These are phyloP conservation scores for Aspergillus ibericus DNA, from an alignment of 2,329 filamentous ascomycete genomes.

Conservation along the genomic window DNA sequence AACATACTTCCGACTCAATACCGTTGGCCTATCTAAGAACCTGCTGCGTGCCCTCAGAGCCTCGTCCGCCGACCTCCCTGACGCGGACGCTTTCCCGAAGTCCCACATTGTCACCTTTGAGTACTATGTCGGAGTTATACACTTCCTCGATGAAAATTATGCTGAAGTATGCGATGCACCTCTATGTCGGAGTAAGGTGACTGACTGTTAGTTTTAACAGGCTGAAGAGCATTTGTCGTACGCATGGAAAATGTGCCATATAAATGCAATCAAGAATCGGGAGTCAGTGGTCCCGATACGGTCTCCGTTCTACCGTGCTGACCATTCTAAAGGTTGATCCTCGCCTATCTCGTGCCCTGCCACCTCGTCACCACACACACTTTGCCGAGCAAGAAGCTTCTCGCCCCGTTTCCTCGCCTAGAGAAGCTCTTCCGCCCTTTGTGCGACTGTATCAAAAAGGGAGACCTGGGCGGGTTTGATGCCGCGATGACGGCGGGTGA, in stretches of 20 bases:
- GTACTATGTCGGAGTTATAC: conserved; percentile 92
- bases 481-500: conserved; percentile 76
- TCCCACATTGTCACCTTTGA: conserved; percentile 93
- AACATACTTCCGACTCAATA: conserved; percentile 95
- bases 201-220: conserved; percentile 40
- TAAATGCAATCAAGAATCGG: conserved; percentile 69
- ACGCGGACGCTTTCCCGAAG: conserved; percentile 75
- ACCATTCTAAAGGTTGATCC: conserved; percentile 65
- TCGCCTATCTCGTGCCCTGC: conserved; percentile 93
- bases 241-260: conserved; percentile 81
- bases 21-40: conserved; percentile 84
- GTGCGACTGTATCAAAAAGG: conserved; percentile 73
- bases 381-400: conserved; percentile 70
- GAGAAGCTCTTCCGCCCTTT: conserved; percentile 77
- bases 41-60: conserved; percentile 81
- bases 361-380: conserved; percentile 85
- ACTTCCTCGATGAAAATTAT: conserved; percentile 94
- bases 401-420: conserved; percentile 73
- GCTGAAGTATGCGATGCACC: conserved; percentile 55
- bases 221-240: conserved; percentile 77
- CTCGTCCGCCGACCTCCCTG: conserved; percentile 75
- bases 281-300: conserved; percentile 58
- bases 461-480: conserved; percentile 82
- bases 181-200: background rate
- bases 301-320: conserved; percentile 12